Conservation (phyloP, 2,329 filamentous ascomycete species). For the Blumeria graminis region DNA sequence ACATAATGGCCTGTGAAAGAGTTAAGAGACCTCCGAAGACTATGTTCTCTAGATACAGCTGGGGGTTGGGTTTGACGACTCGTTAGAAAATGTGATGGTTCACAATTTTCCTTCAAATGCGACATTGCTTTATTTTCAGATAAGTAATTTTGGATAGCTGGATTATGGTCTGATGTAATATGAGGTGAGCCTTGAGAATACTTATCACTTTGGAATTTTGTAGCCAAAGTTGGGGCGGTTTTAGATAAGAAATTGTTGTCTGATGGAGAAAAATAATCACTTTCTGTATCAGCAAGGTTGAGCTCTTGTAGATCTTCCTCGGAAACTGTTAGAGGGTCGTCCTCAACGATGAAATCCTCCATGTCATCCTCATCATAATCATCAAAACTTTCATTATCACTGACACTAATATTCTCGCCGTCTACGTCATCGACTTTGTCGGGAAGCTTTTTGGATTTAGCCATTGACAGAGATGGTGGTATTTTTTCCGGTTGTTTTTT, state of each 20-base stretch:
- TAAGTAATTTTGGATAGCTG: too few species aligned
- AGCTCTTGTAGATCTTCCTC: slow-evolving; percentile 6
- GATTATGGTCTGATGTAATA: too few species aligned
- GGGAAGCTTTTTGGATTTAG: slow-evolving; percentile 1
- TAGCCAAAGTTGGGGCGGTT: not conserved
- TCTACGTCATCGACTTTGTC: slow-evolving; percentile 8
- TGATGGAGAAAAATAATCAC: slow-evolving; percentile 5
- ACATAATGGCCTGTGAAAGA: not conserved
- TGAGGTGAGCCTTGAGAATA: not conserved
- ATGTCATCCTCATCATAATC: slow-evolving; percentile 20
- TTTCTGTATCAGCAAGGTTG: slow-evolving; percentile 10
- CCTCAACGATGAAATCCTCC: slow-evolving; percentile 24
- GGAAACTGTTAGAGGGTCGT: slow-evolving; percentile 3
- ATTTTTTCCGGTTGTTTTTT: slow-evolving; percentile 19
- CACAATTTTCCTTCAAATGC: too few species aligned
- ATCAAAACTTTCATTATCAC: slow-evolving; percentile 10
- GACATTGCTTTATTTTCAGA: too few species aligned
- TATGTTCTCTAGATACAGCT: not conserved
- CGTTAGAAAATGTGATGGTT: too few species aligned
- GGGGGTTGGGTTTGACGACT: too few species aligned
- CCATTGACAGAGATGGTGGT: not conserved
- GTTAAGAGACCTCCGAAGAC: not conserved
- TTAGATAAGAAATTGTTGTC: slow-evolving; percentile 1
- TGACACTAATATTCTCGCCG: slow-evolving; percentile 4
- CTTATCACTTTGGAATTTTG: not conserved